These are phyloP conservation scores for Endocarpon pusillum DNA, from an alignment of 495 filamentous ascomycete species.

Conservation along the genomic window DNA sequence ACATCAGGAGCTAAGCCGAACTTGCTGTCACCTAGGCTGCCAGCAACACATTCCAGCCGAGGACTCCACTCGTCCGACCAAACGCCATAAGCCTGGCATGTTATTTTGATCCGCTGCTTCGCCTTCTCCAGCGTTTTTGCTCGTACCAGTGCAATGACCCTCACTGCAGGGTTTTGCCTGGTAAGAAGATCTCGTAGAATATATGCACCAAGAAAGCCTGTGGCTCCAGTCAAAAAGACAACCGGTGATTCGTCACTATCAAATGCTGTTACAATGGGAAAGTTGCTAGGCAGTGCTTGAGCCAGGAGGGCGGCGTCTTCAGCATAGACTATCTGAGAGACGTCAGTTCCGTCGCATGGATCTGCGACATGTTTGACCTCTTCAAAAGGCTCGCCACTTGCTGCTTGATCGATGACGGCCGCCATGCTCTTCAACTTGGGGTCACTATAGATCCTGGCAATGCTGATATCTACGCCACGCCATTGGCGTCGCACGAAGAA, in stretches of 20 bases:
- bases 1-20: constrained; percentile 47
- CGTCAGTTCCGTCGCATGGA: constrained; percentile 25
- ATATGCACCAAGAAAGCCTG: constrained; percentile 79
- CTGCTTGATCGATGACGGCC: constrained; percentile 50
- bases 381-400: constrained; percentile 9
- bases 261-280: background rate
- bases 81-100: constrained; percentile 48
- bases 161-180: constrained; percentile 34
- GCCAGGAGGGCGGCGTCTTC: constrained; percentile 44
- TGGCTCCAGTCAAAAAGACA: constrained; percentile 76
- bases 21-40: constrained; percentile 52
- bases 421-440: constrained; percentile 60
- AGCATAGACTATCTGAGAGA: constrained; percentile 35
- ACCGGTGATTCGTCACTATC: constrained; percentile 17
- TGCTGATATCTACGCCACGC: constrained; percentile 48
- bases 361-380: constrained; percentile 14
- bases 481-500: constrained; percentile 47
- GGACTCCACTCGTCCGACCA: constrained; percentile 57
- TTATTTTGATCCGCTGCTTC: constrained; percentile 29
- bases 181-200: constrained; percentile 59
- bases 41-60: constrained; percentile 47
- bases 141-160: constrained; percentile 66
- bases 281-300: constrained; percentile 28
- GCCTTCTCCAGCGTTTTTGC: constrained; percentile 36
- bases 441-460: constrained; percentile 59